These are phyloP conservation scores for Eragrostis tef DNA, from an alignment of 202 grass and related monocot species.

Conservation along the genomic window DNA sequence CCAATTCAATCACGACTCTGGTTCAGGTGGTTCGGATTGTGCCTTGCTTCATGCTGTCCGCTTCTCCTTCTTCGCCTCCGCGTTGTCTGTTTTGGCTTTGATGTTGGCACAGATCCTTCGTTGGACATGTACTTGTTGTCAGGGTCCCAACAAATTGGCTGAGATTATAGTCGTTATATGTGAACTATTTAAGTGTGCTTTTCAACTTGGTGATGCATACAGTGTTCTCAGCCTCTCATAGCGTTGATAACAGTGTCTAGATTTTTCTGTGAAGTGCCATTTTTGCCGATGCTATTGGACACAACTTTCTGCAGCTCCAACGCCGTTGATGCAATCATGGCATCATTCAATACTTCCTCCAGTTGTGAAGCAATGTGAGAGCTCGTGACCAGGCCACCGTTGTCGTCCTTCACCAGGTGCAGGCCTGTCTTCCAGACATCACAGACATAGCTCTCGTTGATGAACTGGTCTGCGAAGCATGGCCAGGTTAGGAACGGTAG, in stretches of 20 bases:
- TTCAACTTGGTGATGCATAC: too few relatives aligned
- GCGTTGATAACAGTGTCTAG: not conserved
- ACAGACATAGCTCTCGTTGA: slow-evolving; percentile 39
- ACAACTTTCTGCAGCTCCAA: slow-evolving; percentile 20
- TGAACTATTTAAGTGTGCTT: too few relatives aligned
- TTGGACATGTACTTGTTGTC: too few relatives aligned
- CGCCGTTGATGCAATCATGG: not conserved
- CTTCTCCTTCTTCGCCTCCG: too few relatives aligned
- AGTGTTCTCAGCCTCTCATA: not conserved
- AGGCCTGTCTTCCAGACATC: slow-evolving; percentile 21
- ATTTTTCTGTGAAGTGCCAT: slow-evolving; percentile 35
- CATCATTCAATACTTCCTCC: not conserved
- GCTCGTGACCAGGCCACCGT: not conserved
- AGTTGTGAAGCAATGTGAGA: not conserved
- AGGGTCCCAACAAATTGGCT: too few relatives aligned
- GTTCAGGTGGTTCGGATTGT: too few relatives aligned
- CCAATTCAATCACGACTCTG: too few relatives aligned
- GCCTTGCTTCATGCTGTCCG: too few relatives aligned
- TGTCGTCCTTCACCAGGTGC: not conserved
- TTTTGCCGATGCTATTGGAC: not conserved
- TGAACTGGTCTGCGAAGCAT: slow-evolving; percentile 23
- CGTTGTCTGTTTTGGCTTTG: too few relatives aligned
- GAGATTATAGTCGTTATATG: too few relatives aligned
- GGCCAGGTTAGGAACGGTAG: slow-evolving; percentile 41
- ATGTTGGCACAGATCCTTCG: too few relatives aligned